These are phyloP conservation scores for Penicillium sp. DNA, from an alignment of 2,329 filamentous ascomycete genomes.

Conservation along the genomic window DNA sequence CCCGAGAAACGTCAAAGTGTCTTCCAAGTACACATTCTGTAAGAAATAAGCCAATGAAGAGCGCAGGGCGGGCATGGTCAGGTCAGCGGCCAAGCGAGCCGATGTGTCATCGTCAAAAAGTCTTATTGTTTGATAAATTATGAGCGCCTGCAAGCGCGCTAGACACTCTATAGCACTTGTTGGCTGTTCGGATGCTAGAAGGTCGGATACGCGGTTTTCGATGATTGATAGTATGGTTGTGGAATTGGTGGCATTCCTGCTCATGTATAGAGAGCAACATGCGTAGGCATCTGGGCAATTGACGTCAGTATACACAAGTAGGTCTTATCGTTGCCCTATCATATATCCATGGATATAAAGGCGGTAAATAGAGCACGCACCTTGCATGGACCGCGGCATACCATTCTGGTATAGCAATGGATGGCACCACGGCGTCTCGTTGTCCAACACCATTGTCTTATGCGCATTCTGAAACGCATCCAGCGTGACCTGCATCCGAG, in stretches of 20 bases:
- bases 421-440: slow-evolving; percentile 54
- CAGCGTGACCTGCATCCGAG: slow-evolving; percentile 34
- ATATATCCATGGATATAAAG: neutral
- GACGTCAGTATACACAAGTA: neutral
- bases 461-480: slow-evolving; percentile 44
- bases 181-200: slow-evolving; percentile 34
- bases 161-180: slow-evolving; percentile 28
- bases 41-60: slow-evolving; percentile 20
- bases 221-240: slow-evolving; percentile 49
- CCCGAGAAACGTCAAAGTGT: slow-evolving; percentile 11
- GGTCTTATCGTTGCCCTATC: neutral
- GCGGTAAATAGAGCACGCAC: slow-evolving; percentile 22
- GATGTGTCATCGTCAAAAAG: slow-evolving; percentile 51
- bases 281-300: slow-evolving; percentile 46
- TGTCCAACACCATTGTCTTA: slow-evolving; percentile 47
- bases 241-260: slow-evolving; percentile 48
- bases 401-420: slow-evolving; percentile 46
- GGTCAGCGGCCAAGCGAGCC: slow-evolving; percentile 38
- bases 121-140: slow-evolving; percentile 49
- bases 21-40: slow-evolving; percentile 18
- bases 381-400: slow-evolving; percentile 53
- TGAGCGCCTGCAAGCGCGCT: slow-evolving; percentile 46
- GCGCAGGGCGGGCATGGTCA: slow-evolving; percentile 25
- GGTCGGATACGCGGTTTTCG: slow-evolving; percentile 41
- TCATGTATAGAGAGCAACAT: slow-evolving; percentile 51